Evolutionary conservation across 192 early-diverging fungal genomes (phyloP), one percentile per base, ranked within the genome.

Genomic region (Coemansia sp.): DNA sequence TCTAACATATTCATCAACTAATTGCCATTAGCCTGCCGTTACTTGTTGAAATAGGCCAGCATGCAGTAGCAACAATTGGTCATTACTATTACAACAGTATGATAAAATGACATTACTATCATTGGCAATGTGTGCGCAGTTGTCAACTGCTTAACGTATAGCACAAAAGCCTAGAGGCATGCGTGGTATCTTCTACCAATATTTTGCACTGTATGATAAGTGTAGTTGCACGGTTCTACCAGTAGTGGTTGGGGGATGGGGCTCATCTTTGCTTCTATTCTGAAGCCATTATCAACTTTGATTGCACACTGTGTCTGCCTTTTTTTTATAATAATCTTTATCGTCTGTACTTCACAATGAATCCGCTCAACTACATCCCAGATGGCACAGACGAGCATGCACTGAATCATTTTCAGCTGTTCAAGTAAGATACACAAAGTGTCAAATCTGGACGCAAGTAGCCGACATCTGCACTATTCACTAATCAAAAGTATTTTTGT

Each of bases 351-450:
- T 10, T 22, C 4, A 20, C 36, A 55, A 79, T 79, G 68, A 60
- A 73, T 13, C 67, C 62, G 0, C 41, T 81, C 8, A 41, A 38
- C 16, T 81, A 81, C 24, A 81, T 81, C 16, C 79, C 79, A 4
- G 66, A 65, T 33, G 71, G 55, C 6, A 20, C 66, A 2, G 68
- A 81, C 41, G 24, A 41, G 7, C 47, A 70, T 15, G 67, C 71
- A 27, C 47, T 81, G 27, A 33, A 24, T 29, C 74, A 73, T 22
- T 81, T 76, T 20, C 67, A 73, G 40, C 57, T 80, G 33, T 80
- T 76, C 64, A 80, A 80, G 78, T 80, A 70, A 70, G 78, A 38
- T 27, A 5, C 5, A 42, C 9, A 8, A n/a, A n/a, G 12, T 5
- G n/a, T 2, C 38, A 18, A 3, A 20, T 22, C 0, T 24, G 0